A percentile compares a stretch with the other conserved stretches of the same genome.
phyloP scores from a whole-genome alignment of 1,284 basidiomycete genomes.

The Chalciporus piperatoides region DNA sequence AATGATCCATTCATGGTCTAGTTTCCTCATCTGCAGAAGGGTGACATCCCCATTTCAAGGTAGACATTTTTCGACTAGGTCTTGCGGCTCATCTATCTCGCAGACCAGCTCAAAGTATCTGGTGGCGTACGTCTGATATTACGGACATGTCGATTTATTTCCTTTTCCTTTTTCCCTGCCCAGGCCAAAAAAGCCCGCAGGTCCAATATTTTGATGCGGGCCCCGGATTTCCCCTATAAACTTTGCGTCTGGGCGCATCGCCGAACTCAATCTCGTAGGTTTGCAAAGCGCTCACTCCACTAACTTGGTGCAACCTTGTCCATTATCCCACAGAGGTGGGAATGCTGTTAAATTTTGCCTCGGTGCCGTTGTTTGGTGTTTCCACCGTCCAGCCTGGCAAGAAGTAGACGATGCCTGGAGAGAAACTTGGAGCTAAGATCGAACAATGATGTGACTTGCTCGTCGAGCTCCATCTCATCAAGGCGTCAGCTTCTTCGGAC shows the following conservation, averaged over 20 bases:
- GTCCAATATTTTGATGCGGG: conserved; percentile 3
- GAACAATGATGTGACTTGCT: not conserved
- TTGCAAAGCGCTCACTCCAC: conserved; percentile 16
- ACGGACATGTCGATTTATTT: conserved; percentile 8
- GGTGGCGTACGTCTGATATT: too few relatives aligned
- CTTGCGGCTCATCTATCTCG: not conserved
- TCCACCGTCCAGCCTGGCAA: not conserved
- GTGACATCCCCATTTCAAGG: not conserved
- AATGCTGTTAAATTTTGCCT: conserved; percentile 8
- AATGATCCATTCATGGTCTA: conserved; percentile 9
- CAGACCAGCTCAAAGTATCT: too few relatives aligned
- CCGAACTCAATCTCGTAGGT: not conserved
- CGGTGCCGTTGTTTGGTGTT: conserved; percentile 5
- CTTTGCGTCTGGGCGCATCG: not conserved
- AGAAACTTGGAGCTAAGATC: not conserved
- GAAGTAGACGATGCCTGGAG: not conserved
- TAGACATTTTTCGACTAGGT: too few relatives aligned
- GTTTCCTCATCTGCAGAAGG: not conserved
- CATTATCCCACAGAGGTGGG: conserved; percentile 22
- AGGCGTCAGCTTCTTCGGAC: conserved; percentile 4
- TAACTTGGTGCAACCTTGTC: conserved; percentile 9
- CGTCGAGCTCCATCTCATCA: not conserved
- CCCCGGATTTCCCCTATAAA: not conserved
- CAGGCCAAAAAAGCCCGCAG: conserved; percentile 2
- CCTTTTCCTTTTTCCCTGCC: conserved; percentile 8